Base-by-base conservation (phyloP, 169 alveolate genomes). In the Plasmodium chabaudi region DNA sequence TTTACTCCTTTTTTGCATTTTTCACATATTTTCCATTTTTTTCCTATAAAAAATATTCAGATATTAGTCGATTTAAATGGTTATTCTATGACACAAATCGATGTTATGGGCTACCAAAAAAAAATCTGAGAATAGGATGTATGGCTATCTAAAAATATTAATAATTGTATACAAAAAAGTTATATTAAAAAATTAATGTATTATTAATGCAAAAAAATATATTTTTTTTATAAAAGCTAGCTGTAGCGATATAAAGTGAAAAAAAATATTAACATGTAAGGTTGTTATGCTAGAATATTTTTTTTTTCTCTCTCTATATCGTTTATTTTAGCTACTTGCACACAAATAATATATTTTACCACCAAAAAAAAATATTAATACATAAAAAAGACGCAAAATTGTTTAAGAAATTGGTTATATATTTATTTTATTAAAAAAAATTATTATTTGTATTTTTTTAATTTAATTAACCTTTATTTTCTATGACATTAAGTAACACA, bases 191-290 rank as follows among this genome's bases (percentile, higher is more conserved):
- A 34, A 34, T 34, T 34, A 34, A 34, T 34, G 42, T 34, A 34
- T 34, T 34, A 34, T 34, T 34, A 34, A 34, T 34, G 42, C 42
- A 34, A 60, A 49, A 68, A 46, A 42, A 21, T 60, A 68, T 60
- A 68, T 60, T 34, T 34, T 34, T 34, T 34, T 34, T 34, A 34
- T 34, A 34, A 34, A 34, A 34, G 42, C 42, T 34, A 34, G 42
- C 6, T 34, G 42, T 34, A 34, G 7, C 42, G 5, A 34, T 34
- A 34, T 34, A 34, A 34, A 34, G 42, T 34, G 42, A 34, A 69
- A 77, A 61, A 77, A 77, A 49, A n/a, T 77, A 61, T 77, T 74
- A 49, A 57, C 61, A 77, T 42, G 71, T 51, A 77, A 64, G 56
- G 27, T 57, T 49, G 72, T 63, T 77, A 46, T 77, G 25, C 39